Base-by-base conservation (phyloP, 148 eudicot species). In the Rhododendron simsii region DNA sequence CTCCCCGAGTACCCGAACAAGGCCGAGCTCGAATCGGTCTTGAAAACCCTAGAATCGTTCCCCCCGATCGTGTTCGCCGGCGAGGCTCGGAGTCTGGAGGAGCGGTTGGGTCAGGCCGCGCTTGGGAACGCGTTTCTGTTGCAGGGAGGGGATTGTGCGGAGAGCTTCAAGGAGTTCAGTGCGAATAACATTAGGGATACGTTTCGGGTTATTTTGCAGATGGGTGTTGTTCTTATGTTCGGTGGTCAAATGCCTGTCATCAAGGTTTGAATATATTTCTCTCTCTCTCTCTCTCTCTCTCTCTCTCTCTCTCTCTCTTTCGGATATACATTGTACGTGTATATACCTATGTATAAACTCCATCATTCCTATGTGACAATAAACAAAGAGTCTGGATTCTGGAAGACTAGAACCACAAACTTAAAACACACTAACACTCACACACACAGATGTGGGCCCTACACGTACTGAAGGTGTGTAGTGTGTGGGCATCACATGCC, bases 141-240 rank as follows among this genome's bases (percentile, higher is more conserved):
- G 45, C 95, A 93, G 86, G 98, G 95, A 26, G 98, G 98, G 1
- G 95, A 94, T 87, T 94, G 95, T 88, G 98, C 94, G 26, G 98
- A 94, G 92, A 94, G 94, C 81, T 94, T 94, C 71, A 93, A 93
- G 84, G 98, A 94, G 47, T 94, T 94, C 74, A 91, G 80, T 81
- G 95, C 95, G 51, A 91, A 93, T 86, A 93, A 94, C 83, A 90
- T 93, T 82, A 88, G 95, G 87, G 98, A 94, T 89, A 94, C 98
- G 69, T 91, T 94, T 55, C 86, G 98, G 87, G 91, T 94, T 67
- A 63, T 94, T 82, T 86, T 94, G 57, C 95, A 94, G 89, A 94
- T 94, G 98, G 86, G 94, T 83, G 94, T 91, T 87, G 98, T 93
- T 74, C 95, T 94, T 77, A 94, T 92, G 94, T 93, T 93, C 67